Base-by-base conservation (phyloP, 441 rosid genomes). In the Biscutella laevigata region DNA sequence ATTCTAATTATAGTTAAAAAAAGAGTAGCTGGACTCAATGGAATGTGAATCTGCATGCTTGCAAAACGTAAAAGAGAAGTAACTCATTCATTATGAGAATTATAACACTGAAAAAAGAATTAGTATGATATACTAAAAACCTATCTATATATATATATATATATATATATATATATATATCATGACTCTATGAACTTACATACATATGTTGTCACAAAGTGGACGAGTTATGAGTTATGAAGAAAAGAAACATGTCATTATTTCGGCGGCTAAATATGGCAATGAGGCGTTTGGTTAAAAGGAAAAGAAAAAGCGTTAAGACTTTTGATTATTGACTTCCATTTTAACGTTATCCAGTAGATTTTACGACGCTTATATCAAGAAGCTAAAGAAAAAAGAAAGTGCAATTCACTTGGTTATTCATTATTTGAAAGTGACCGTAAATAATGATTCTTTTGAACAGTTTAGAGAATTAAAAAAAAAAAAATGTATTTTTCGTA, bases 281-380 rank as follows among this genome's bases (percentile, higher is more conserved):
- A 42, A 20, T 7, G 59, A 34, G 17, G 17, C 26, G 48, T 48
- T 26, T 45, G 45, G 30, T 26, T 4, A 46, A 62, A 39, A 50
- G 43, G 7, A 28, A 40, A 45, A 35, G 34, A 53, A 28, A 34
- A 16, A 47, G 17, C 29, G 8, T 16, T 30, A 48, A 48, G 40
- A 43, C 60, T 57, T 65, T 58, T 57, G 24, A 57, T 51, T 51
- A 29, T 36, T 43, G 60, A 59, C 46, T 58, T 65, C 64, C 40
- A 57, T 26, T 57, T 32, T 35, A 50, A 57, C 7, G 64, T 41
- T 50, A 51, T 28, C 60, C 54, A 50, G 29, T 43, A 59, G 36
- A 9, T 35, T 17, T 42, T 14, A 49, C 27, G n/a, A n/a, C n/a
- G n/a, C n/a, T n/a, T n/a, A n/a, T n/a, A n/a, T n/a, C n/a, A n/a